Evolutionary conservation across 1,284 basidiomycete species (phyloP).

Genomic region (Rhodotorula sp.): DNA sequence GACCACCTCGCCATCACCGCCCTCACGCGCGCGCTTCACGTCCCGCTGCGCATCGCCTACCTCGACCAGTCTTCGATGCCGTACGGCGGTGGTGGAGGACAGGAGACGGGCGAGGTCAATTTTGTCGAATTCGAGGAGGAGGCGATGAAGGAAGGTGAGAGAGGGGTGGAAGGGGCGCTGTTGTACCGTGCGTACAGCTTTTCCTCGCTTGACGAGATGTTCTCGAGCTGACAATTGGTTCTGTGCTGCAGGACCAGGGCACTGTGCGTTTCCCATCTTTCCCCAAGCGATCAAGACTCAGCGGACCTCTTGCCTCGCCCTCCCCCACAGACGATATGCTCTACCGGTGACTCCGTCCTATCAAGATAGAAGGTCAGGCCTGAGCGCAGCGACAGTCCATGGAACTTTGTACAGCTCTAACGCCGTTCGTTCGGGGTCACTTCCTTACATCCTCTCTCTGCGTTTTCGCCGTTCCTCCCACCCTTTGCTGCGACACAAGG

Average conservation of each 20-base stretch:
- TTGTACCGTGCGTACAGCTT: conserved; percentile 23
- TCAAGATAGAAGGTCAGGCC: no score
- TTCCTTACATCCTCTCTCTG: no score
- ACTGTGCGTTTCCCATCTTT: neutral
- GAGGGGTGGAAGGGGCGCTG: conserved; percentile 28
- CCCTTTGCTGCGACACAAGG: no score
- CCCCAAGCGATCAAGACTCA: no score
- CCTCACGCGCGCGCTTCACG: conserved; percentile 63
- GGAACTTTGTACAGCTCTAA: no score
- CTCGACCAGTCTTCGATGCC: conserved; percentile 59
- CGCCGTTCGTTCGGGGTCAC: no score
- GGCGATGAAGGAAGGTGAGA: conserved; percentile 10
- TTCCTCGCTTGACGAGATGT: neutral
- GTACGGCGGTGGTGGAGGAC: conserved; percentile 52
- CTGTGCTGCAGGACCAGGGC: conserved; percentile 5
- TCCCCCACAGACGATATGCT: no score
- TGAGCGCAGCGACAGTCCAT: no score
- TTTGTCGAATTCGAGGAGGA: conserved; percentile 66
- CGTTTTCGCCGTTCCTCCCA: no score
- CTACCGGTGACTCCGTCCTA: no score
- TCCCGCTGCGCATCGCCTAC: conserved; percentile 74
- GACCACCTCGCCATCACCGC: conserved; percentile 83
- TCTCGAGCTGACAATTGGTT: neutral
- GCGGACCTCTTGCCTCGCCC: no score
- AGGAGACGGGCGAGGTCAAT: conserved; percentile 53